These are phyloP conservation scores for Dactylorhiza incarnata DNA, from an alignment of 106 monocot genomes.

Conservation along the genomic window DNA sequence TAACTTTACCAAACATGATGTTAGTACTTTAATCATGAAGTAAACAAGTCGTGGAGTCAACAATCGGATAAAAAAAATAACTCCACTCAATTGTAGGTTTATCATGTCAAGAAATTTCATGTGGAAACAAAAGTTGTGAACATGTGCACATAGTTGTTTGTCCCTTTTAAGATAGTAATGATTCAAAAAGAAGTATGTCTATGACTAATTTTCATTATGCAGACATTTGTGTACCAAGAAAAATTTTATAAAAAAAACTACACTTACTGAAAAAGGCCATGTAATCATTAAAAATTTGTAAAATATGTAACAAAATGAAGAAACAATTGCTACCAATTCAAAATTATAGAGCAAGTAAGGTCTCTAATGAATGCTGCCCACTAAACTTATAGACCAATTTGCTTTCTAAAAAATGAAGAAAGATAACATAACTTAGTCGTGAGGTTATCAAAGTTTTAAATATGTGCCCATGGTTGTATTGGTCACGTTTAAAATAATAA, in stretches of 20 bases:
- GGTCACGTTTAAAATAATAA: too few relatives aligned
- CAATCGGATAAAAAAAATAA: not conserved
- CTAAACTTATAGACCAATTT: too few relatives aligned
- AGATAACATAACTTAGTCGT: too few relatives aligned
- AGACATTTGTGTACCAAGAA: not conserved
- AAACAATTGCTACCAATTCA: not conserved
- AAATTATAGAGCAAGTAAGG: not conserved
- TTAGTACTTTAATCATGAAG: not conserved
- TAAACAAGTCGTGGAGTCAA: not conserved
- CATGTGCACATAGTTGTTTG: not conserved
- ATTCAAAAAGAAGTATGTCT: not conserved
- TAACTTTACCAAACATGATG: not conserved
- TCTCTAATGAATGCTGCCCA: not conserved
- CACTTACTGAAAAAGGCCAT: not conserved
- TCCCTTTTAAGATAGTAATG: not conserved
- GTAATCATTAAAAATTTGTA: too few relatives aligned
- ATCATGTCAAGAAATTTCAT: not conserved
- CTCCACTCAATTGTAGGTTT: not conserved
- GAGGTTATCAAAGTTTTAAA: too few relatives aligned
- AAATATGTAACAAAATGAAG: not conserved
- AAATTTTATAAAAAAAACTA: not conserved
- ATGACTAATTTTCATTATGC: not conserved
- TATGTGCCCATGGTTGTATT: too few relatives aligned
- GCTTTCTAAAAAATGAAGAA: too few relatives aligned
- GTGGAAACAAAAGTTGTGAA: not conserved